Conservation (phyloP, 306 rosid genomes). For the Mucuna pruriens region DNA sequence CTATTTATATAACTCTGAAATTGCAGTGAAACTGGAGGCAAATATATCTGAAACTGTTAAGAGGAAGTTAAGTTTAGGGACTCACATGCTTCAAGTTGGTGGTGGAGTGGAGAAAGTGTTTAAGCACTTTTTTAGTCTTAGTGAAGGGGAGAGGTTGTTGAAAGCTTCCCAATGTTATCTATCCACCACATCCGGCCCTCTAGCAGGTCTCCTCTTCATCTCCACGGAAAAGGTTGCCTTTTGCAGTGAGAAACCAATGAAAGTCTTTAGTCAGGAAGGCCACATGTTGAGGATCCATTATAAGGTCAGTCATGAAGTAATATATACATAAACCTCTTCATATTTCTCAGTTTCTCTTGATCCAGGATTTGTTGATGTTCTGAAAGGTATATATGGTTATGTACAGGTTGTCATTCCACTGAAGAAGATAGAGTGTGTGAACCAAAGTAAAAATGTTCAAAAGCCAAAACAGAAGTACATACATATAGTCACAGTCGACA, state of each 20-base stretch:
- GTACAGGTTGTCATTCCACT: conserved; percentile 34
- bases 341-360: not conserved
- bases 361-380: not conserved
- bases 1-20: not conserved
- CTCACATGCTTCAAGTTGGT: conserved; percentile 59
- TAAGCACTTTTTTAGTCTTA: conserved; percentile 51
- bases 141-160: conserved; percentile 60
- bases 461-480: conserved; percentile 44
- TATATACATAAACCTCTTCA: not conserved
- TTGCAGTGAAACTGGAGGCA: conserved; percentile 46
- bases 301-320: not conserved
- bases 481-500: conserved; percentile 36
- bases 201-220: conserved; percentile 78
- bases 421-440: conserved; percentile 39
- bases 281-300: conserved; percentile 41
- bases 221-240: conserved; percentile 71
- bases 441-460: conserved; percentile 37
- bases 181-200: conserved; percentile 81
- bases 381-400: conserved; percentile 2
- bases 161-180: conserved; percentile 68
- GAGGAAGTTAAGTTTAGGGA: conserved; percentile 70
- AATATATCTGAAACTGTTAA: conserved; percentile 64
- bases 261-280: conserved; percentile 50
- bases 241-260: conserved; percentile 73
- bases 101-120: conserved; percentile 62